These are phyloP conservation scores for Aspergillus leporis DNA, from an alignment of 495 filamentous ascomycete genomes.

Conservation along the genomic window DNA sequence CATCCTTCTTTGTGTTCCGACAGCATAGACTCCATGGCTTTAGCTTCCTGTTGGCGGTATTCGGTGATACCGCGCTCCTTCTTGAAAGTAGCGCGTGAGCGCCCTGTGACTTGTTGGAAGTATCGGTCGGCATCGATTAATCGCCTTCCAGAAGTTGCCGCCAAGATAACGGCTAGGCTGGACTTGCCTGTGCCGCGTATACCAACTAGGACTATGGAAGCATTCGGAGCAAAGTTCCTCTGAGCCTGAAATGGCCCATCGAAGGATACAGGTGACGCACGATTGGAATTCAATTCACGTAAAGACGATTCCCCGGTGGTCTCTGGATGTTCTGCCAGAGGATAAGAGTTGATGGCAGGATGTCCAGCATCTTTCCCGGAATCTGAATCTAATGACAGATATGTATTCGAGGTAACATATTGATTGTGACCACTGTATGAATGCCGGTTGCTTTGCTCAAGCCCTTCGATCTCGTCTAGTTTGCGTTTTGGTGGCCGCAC, in stretches of 20 bases:
- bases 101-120: constrained; percentile 67
- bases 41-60: constrained; percentile 61
- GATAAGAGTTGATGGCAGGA: constrained; percentile 15
- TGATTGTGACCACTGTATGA: constrained; percentile 9
- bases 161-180: constrained; percentile 75
- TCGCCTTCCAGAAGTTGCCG: constrained; percentile 65
- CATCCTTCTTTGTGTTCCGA: constrained; percentile 60
- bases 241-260: constrained; percentile 31
- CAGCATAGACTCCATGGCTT: constrained; percentile 65
- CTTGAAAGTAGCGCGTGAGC: constrained; percentile 60
- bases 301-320: constrained; percentile 26
- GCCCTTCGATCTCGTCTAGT: constrained; percentile 29
- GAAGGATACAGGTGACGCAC: constrained; percentile 35
- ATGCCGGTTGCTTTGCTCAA: constrained; percentile 14
- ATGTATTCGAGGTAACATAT: background rate
- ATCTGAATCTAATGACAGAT: background rate
- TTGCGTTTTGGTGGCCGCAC: constrained; percentile 42
- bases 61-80: constrained; percentile 57
- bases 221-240: constrained; percentile 55
- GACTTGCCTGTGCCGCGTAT: constrained; percentile 76
- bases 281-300: constrained; percentile 32
- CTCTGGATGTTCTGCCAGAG: constrained; percentile 26
- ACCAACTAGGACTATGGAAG: constrained; percentile 74
- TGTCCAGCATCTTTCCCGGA: constrained; percentile 1
- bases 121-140: constrained; percentile 71